phyloP scores from a whole-genome alignment of 2,329 filamentous ascomycete genomes.

The Xylariaceae sp. region DNA sequence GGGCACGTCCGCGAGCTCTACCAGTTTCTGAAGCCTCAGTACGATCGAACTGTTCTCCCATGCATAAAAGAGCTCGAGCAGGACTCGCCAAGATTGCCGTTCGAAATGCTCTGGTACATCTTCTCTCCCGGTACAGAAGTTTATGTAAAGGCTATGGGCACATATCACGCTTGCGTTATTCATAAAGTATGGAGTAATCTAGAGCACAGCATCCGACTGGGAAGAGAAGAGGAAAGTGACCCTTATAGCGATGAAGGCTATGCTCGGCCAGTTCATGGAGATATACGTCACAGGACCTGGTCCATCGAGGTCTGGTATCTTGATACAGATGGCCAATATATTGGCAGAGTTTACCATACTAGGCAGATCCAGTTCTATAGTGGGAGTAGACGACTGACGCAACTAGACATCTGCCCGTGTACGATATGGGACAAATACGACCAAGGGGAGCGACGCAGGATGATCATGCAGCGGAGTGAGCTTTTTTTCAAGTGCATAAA shows the following conservation, averaged over 20 bases:
- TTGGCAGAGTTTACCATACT: not conserved
- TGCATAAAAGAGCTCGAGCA: not conserved
- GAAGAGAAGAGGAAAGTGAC: not conserved
- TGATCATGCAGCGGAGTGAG: conserved; percentile 1
- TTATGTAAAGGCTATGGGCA: not conserved
- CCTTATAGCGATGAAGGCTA: not conserved
- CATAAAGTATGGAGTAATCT: not conserved
- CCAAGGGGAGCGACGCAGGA: not conserved
- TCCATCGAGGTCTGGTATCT: not conserved
- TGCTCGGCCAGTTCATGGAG: not conserved
- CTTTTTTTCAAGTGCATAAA: not conserved
- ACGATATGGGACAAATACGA: conserved; percentile 2
- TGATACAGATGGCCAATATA: not conserved
- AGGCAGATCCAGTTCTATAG: no score
- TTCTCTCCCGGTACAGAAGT: conserved; percentile 4
- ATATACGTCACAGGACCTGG: not conserved
- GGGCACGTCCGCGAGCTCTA: not conserved
- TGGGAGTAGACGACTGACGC: no score
- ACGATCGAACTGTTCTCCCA: not conserved
- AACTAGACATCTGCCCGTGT: not conserved
- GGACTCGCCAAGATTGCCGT: not conserved
- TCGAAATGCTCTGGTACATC: conserved; percentile 4
- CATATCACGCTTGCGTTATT: conserved; percentile 1
- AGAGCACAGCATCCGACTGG: no score
- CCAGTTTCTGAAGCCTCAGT: not conserved